Evolutionary conservation across 2,329 filamentous ascomycete species (phyloP).

Genomic region (Pseudocercospora ulei): DNA sequence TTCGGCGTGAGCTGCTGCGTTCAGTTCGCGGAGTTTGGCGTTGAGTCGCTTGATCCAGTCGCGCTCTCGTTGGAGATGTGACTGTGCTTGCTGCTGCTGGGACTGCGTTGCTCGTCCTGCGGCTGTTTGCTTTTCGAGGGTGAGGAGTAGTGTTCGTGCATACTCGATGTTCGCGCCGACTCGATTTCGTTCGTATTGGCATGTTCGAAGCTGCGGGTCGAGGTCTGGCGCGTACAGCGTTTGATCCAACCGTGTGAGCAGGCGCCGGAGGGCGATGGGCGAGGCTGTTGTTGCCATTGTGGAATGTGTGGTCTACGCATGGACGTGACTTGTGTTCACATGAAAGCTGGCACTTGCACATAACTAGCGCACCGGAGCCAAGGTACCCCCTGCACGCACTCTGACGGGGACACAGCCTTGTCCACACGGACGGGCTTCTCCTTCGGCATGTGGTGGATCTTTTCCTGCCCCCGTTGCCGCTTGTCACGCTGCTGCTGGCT

Average conservation of each 20-base stretch:
- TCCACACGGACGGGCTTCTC: no score
- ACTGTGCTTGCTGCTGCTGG: slow-evolving; percentile 53
- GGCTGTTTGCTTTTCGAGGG: slow-evolving; percentile 59
- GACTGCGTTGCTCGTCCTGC: slow-evolving; percentile 48
- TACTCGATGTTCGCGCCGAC: slow-evolving; percentile 57
- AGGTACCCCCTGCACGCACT: no score
- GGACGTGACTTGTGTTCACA: slow-evolving; percentile 8
- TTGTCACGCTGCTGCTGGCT: neutral
- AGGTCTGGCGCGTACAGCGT: slow-evolving; percentile 53
- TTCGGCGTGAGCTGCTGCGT: slow-evolving; percentile 47
- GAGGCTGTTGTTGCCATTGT: slow-evolving; percentile 15
- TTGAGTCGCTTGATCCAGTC: slow-evolving; percentile 56
- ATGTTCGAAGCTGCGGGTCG: slow-evolving; percentile 42
- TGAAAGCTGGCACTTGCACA: slow-evolving; percentile 13
- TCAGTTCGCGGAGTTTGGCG: slow-evolving; percentile 58
- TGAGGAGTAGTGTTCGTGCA: slow-evolving; percentile 58
- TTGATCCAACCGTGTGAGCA: slow-evolving; percentile 57
- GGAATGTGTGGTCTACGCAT: neutral
- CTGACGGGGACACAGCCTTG: no score
- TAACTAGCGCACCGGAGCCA: no score
- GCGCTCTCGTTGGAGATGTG: slow-evolving; percentile 55
- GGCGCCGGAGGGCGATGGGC: slow-evolving; percentile 45
- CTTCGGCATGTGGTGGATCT: neutral
- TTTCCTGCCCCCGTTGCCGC: neutral
- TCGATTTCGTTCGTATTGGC: slow-evolving; percentile 57